Conservation (phyloP, 2,329 filamentous ascomycete species). For the Curvularia verruculosa region DNA sequence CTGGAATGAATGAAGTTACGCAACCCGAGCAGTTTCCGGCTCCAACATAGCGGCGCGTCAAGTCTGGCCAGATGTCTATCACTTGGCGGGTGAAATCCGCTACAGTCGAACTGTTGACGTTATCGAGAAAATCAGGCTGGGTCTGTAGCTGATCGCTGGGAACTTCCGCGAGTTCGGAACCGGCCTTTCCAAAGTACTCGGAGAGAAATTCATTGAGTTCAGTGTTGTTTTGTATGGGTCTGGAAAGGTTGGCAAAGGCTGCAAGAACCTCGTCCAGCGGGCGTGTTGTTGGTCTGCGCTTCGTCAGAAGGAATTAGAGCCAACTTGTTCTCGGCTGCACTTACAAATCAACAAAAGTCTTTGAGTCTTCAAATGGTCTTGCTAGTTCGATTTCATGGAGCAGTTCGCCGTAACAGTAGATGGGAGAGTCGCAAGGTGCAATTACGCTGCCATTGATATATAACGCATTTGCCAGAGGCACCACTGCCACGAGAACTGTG, state of each 20-base stretch:
- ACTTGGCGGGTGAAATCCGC: constrained; percentile 67
- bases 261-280: constrained; percentile 65
- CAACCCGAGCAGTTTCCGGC: constrained; percentile 60
- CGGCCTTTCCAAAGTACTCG: constrained; percentile 68
- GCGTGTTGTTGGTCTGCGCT: constrained; percentile 63
- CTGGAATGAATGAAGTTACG: constrained; percentile 68
- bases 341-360: constrained; percentile 69
- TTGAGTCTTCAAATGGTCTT: constrained; percentile 68
- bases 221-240: constrained; percentile 68
- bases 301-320: constrained; percentile 6
- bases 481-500: constrained; percentile 22
- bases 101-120: constrained; percentile 64
- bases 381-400: constrained; percentile 68
- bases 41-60: constrained; percentile 65
- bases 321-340: constrained; percentile 9
- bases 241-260: constrained; percentile 64
- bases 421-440: constrained; percentile 69
- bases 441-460: constrained; percentile 66
- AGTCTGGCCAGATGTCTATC: constrained; percentile 72
- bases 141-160: constrained; percentile 59
- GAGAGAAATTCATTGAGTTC: constrained; percentile 66
- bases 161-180: constrained; percentile 65
- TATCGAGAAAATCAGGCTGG: constrained; percentile 63
- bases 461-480: constrained; percentile 51
- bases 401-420: constrained; percentile 71